Evolutionary conservation across 2,329 filamentous ascomycete species (phyloP).

Genomic region (Drechslera avenae): DNA sequence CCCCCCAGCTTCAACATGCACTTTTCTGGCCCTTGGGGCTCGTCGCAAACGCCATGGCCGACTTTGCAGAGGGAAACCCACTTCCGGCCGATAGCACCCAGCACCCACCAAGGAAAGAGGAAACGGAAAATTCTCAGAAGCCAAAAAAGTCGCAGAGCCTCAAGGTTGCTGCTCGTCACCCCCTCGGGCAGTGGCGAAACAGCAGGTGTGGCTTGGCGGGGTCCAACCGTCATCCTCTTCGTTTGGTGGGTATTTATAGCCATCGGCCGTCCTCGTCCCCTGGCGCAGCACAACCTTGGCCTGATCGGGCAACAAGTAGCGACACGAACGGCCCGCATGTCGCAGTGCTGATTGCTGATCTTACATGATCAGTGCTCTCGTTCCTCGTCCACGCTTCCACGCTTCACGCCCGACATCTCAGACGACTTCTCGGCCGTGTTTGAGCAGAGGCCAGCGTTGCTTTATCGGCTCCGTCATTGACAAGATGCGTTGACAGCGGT

Average conservation of each 20-base stretch:
- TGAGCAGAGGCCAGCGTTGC: too few relatives aligned
- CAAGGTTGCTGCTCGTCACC: conserved; percentile 1
- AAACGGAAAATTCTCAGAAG: background rate
- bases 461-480: too few relatives aligned
- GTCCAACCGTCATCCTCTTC: background rate
- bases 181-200: background rate
- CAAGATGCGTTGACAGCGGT: too few relatives aligned
- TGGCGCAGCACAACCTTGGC: background rate
- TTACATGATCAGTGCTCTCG: background rate
- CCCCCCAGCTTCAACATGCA: too few relatives aligned
- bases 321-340: conserved; percentile 10
- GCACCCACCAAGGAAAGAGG: too few relatives aligned
- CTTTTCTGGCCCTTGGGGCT: too few relatives aligned
- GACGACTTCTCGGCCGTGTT: too few relatives aligned
- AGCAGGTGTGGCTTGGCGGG: conserved; percentile 3
- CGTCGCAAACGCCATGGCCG: too few relatives aligned
- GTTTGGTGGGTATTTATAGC: conserved; percentile 7
- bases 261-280: background rate
- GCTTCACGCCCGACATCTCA: too few relatives aligned
- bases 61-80: too few relatives aligned
- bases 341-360: conserved; percentile 5
- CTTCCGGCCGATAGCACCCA: too few relatives aligned
- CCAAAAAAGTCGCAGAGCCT: conserved; percentile 10
- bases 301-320: background rate
- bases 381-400: background rate